Conservation (phyloP, 2,329 filamentous ascomycete species). For the Emergomyces pasteurianus region DNA sequence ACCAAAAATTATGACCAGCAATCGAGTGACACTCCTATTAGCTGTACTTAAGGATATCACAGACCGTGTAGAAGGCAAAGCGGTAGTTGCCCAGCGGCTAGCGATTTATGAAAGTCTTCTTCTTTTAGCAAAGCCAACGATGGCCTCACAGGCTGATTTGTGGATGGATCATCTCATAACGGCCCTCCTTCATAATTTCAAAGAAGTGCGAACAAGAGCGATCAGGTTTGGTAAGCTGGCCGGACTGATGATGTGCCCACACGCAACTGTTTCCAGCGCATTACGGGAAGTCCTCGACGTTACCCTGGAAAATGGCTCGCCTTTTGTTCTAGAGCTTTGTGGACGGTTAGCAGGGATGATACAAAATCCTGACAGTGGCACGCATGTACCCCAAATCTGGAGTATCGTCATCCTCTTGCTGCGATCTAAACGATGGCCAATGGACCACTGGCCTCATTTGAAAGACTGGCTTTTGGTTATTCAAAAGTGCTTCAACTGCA, state of each 20-base stretch:
- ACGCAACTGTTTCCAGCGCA: slow-evolving; percentile 54
- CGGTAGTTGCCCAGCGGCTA: slow-evolving; percentile 64
- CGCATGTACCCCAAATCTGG: slow-evolving; percentile 78
- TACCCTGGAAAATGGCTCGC: slow-evolving; percentile 40
- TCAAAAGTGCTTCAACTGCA: slow-evolving; percentile 72
- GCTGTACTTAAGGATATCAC: slow-evolving; percentile 60
- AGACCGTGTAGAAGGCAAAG: slow-evolving; percentile 64
- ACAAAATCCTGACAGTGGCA: slow-evolving; percentile 44
- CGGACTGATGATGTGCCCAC: slow-evolving; percentile 56
- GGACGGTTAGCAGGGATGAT: slow-evolving; percentile 57
- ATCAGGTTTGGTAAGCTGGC: slow-evolving; percentile 63
- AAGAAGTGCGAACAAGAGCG: slow-evolving; percentile 63
- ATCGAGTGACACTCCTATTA: slow-evolving; percentile 60
- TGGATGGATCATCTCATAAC: slow-evolving; percentile 78
- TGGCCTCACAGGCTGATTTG: slow-evolving; percentile 55
- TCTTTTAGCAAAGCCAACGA: slow-evolving; percentile 55
- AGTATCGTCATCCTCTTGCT: slow-evolving; percentile 68
- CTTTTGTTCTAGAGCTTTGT: slow-evolving; percentile 58
- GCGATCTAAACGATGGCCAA: slow-evolving; percentile 46
- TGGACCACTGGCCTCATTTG: slow-evolving; percentile 59
- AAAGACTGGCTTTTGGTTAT: slow-evolving; percentile 65
- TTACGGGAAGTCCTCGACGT: slow-evolving; percentile 44
- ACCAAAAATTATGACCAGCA: slow-evolving; percentile 57
- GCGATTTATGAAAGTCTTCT: slow-evolving; percentile 68
- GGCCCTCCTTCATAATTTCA: slow-evolving; percentile 66